These are phyloP conservation scores for Ophiostoma montium DNA, from an alignment of 2,329 filamentous ascomycete genomes.

Conservation along the genomic window DNA sequence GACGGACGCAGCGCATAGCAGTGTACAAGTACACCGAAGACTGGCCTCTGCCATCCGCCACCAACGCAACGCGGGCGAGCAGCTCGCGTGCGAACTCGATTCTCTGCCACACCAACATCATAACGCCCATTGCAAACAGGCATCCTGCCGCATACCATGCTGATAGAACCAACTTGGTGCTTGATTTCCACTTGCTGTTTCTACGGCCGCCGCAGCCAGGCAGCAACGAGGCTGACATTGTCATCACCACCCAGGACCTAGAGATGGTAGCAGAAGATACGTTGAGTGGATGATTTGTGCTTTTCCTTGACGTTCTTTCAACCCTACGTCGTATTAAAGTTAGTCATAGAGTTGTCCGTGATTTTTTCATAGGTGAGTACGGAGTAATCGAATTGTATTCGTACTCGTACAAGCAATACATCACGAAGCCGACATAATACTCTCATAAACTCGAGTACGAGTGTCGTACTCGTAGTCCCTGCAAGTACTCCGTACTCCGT, in stretches of 20 bases:
- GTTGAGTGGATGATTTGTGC: background rate
- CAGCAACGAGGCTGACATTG: background rate
- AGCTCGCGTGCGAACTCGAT: background rate
- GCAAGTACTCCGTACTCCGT: no score
- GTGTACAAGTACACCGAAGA: background rate
- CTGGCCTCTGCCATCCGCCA: background rate
- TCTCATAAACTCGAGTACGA: no score
- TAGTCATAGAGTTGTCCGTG: no score
- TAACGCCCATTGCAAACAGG: background rate
- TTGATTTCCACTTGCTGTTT: background rate
- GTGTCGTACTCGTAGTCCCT: no score
- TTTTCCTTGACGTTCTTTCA: no score
- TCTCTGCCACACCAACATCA: background rate
- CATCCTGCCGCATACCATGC: background rate
- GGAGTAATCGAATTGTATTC: no score
- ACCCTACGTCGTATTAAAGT: no score
- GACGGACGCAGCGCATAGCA: background rate
- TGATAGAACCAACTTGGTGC: background rate
- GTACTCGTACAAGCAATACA: no score
- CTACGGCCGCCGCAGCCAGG: background rate
- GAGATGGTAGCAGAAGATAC: background rate
- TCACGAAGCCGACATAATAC: no score
- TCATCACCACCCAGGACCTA: background rate
- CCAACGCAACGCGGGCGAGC: background rate
- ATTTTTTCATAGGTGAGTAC: no score